Evolutionary conservation across 2,329 filamentous ascomycete species (phyloP).

Genomic region (Pestalotiopsis sp.): DNA sequence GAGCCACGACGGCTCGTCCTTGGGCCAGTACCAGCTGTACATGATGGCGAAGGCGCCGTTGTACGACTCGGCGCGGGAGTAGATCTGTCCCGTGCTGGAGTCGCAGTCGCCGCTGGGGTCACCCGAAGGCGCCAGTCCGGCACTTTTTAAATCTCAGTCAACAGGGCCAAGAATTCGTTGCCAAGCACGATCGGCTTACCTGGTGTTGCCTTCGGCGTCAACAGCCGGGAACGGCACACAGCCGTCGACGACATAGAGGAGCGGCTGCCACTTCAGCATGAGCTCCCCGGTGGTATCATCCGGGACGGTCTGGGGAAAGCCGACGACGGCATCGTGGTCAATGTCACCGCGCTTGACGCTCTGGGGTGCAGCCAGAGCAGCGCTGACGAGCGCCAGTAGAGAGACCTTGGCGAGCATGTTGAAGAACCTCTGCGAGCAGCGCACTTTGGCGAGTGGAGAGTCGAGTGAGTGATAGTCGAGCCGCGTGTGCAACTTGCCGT

Average conservation of each 20-base stretch:
- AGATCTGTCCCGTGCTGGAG: slow-evolving; percentile 34
- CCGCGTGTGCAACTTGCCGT: neutral
- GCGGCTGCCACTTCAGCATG: slow-evolving; percentile 9
- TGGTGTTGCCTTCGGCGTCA: slow-evolving; percentile 8
- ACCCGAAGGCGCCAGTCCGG: slow-evolving; percentile 31
- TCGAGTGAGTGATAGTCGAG: no score
- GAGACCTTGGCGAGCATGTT: slow-evolving; percentile 4
- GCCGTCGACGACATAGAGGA: slow-evolving; percentile 10
- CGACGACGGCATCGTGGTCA: slow-evolving; percentile 9
- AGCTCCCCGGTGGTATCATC: neutral
- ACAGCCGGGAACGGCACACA: slow-evolving; percentile 12
- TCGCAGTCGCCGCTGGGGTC: slow-evolving; percentile 27
- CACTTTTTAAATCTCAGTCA: slow-evolving; percentile 19
- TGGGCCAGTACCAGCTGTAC: slow-evolving; percentile 39
- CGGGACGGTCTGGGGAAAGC: slow-evolving; percentile 8
- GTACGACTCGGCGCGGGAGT: slow-evolving; percentile 30
- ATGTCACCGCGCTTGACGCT: slow-evolving; percentile 7
- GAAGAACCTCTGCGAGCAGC: neutral
- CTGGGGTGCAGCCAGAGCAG: neutral
- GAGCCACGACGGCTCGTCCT: slow-evolving; percentile 36
- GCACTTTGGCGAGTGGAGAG: neutral
- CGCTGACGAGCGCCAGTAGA: slow-evolving; percentile 5
- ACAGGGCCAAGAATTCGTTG: neutral
- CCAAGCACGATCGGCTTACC: neutral
- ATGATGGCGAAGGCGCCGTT: slow-evolving; percentile 33